These are phyloP conservation scores for Backusella psychrophila DNA, from an alignment of 192 early-diverging fungal species.

Conservation along the genomic window DNA sequence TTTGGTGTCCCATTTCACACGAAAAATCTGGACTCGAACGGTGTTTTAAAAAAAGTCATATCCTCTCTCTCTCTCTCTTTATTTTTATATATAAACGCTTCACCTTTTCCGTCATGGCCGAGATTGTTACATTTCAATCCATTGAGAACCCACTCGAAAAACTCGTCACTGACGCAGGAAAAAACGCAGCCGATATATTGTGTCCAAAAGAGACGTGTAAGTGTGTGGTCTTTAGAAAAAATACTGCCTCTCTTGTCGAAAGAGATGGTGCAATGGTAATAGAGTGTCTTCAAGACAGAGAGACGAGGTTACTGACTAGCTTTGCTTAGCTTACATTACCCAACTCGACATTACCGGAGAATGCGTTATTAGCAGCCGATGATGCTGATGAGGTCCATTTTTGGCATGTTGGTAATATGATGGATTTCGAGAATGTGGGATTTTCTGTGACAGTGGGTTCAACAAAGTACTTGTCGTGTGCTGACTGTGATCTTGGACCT, in stretches of 20 bases:
- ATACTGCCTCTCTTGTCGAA: conserved; percentile 42
- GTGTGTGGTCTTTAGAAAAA: conserved; percentile 44
- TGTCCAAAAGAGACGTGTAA: conserved; percentile 51
- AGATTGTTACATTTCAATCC: neutral
- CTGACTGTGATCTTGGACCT: conserved; percentile 73
- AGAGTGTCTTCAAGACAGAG: neutral
- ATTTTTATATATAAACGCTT: neutral
- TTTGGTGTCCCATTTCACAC: neutral
- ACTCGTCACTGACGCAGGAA: conserved; percentile 1
- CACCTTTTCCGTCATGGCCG: neutral
- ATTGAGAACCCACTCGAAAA: conserved; percentile 5
- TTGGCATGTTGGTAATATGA: conserved; percentile 62
- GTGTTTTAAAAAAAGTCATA: neutral
- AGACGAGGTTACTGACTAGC: neutral
- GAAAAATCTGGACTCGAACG: neutral
- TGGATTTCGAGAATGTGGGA: conserved; percentile 78
- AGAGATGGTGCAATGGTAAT: conserved; percentile 46
- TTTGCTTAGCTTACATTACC: conserved; percentile 18
- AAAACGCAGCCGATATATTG: conserved; percentile 46
- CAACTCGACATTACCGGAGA: neutral
- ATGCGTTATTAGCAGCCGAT: neutral
- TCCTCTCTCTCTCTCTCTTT: neutral
- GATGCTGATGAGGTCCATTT: conserved; percentile 38
- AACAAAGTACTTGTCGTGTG: conserved; percentile 68
- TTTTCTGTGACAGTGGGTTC: conserved; percentile 57